These are phyloP conservation scores for Lophiotrema nucula DNA, from an alignment of 495 filamentous ascomycete genomes.

Conservation along the genomic window DNA sequence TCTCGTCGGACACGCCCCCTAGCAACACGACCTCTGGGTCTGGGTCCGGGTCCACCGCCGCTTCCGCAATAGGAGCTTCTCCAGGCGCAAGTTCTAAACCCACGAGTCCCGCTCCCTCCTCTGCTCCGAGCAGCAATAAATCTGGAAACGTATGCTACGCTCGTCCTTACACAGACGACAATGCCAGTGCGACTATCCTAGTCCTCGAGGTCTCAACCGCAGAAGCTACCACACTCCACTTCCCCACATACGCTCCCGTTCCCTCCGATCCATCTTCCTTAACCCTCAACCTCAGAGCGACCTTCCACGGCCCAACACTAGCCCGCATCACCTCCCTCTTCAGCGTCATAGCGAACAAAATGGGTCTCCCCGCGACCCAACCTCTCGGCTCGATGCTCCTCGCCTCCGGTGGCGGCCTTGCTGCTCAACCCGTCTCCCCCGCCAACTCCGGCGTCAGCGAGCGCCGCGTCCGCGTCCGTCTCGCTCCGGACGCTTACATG, in stretches of 20 bases:
- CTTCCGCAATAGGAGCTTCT: not conserved
- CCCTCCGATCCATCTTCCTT: not conserved
- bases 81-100: slow-evolving; percentile 6
- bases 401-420: slow-evolving; percentile 51
- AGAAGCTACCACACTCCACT: slow-evolving; percentile 65
- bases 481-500: slow-evolving; percentile 68
- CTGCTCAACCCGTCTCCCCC: slow-evolving; percentile 59
- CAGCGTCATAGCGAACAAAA: slow-evolving; percentile 77
- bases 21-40: slow-evolving; percentile 8
- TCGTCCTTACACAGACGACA: slow-evolving; percentile 78
- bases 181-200: slow-evolving; percentile 57
- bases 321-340: slow-evolving; percentile 69
- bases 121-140: slow-evolving; percentile 16
- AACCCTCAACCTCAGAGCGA: slow-evolving; percentile 51
- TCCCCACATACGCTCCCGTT: slow-evolving; percentile 34
- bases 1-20: slow-evolving; percentile 48
- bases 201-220: slow-evolving; percentile 71
- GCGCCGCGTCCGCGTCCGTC: slow-evolving; percentile 64
- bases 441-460: slow-evolving; percentile 70
- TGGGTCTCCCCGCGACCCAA: slow-evolving; percentile 65
- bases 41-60: slow-evolving; percentile 1
- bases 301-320: slow-evolving; percentile 69
- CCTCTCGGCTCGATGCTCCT: slow-evolving; percentile 68
- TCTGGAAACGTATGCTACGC: slow-evolving; percentile 72
- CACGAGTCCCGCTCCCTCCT: slow-evolving; percentile 12